Evolutionary conservation across 441 rosid genomes (phyloP).

Genomic region (Gossypium davidsonii): DNA sequence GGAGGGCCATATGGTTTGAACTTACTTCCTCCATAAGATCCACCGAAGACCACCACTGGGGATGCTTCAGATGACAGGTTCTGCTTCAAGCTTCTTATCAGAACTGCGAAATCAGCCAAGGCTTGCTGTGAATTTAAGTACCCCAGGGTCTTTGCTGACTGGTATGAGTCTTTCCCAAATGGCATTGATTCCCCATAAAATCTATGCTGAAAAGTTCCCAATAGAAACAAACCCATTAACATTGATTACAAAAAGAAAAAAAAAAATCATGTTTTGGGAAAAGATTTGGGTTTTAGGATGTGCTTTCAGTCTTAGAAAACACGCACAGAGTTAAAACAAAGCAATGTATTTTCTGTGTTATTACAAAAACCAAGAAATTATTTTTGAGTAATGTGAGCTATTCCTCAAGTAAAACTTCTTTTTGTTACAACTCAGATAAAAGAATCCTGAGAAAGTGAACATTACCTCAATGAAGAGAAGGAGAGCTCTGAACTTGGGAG

Average conservation of each 20-base stretch:
- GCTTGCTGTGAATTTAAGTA: slow-evolving; percentile 75
- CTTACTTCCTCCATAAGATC: slow-evolving; percentile 84
- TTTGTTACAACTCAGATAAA: not conserved
- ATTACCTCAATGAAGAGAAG: slow-evolving; percentile 68
- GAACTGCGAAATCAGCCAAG: slow-evolving; percentile 61
- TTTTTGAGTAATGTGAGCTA: not conserved
- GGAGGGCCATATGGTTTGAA: not conserved
- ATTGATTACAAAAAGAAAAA: not conserved
- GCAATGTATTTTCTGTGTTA: not conserved
- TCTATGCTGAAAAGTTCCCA: slow-evolving; percentile 45
- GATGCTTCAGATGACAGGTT: slow-evolving; percentile 63
- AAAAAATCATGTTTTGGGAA: not conserved
- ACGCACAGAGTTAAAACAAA: not conserved
- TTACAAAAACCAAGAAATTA: not conserved
- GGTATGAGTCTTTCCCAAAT: slow-evolving; percentile 49
- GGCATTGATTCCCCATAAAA: slow-evolving; percentile 66
- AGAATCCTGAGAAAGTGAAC: not conserved
- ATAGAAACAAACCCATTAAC: slow-evolving; percentile 10
- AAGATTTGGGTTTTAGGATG: not conserved
- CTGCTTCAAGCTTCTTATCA: slow-evolving; percentile 64
- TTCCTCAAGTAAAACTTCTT: too few relatives aligned
- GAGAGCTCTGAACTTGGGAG: slow-evolving; percentile 70
- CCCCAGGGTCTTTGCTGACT: slow-evolving; percentile 52
- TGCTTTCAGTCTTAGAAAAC: not conserved
- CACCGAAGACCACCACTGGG: slow-evolving; percentile 78